These are phyloP conservation scores for Fusarium fracticaudum DNA, from an alignment of 2,329 filamentous ascomycete genomes.

Conservation along the genomic window DNA sequence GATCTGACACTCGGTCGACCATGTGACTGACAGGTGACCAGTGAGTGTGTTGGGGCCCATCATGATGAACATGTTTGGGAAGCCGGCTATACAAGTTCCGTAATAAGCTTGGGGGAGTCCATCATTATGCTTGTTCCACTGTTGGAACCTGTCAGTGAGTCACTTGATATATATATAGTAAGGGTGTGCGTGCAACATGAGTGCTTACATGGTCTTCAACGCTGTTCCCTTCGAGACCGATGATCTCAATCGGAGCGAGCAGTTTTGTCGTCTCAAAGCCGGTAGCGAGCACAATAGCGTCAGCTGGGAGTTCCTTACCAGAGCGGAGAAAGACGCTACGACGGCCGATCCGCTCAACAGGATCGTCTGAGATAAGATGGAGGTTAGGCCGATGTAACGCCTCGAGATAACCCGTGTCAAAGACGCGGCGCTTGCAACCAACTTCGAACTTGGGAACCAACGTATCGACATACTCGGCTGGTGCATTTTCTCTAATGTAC, in stretches of 20 bases:
- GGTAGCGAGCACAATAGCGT: background rate
- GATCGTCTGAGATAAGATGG: background rate
- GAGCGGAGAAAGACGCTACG: background rate
- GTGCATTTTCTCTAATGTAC: background rate
- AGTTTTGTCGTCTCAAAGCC: background rate
- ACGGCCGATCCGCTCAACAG: background rate
- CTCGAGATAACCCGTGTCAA: background rate
- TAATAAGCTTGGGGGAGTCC: background rate
- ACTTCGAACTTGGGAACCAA: background rate
- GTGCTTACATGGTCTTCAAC: background rate
- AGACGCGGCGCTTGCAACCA: background rate
- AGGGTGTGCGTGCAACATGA: accelerated
- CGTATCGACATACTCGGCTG: background rate
- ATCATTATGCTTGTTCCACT: background rate
- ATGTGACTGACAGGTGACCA: background rate
- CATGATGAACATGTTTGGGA: background rate
- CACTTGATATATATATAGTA: background rate
- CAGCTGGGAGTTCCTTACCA: background rate
- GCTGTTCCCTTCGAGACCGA: background rate
- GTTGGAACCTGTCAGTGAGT: accelerated
- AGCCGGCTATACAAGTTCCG: background rate
- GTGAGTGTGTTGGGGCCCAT: background rate
- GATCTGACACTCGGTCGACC: background rate
- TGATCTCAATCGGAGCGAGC: background rate
- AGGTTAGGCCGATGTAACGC: background rate